Percentiles rank a stretch among this genome's conserved stretches.
Conservation (phyloP, 306 rosid genomes). For the Potentilla sterilis region DNA sequence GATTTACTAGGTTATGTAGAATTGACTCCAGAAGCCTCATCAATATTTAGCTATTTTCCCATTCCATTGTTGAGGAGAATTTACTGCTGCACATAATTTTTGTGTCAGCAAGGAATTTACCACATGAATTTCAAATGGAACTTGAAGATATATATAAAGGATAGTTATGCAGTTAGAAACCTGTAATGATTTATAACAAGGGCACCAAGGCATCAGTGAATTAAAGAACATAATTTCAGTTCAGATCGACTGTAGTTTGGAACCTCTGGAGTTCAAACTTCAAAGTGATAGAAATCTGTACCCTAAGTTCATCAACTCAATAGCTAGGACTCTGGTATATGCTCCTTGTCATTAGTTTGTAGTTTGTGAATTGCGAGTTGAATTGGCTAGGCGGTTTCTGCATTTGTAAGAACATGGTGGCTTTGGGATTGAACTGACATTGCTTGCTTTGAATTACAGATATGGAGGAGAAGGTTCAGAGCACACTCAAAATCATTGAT, state of each 20-base stretch:
- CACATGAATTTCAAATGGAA: not conserved
- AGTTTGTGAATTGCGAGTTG: not conserved
- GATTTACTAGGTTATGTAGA: not conserved
- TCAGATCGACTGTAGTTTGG: too few relatives aligned
- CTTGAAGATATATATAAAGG: not conserved
- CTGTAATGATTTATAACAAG: not conserved
- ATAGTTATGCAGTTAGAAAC: not conserved
- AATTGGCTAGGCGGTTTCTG: not conserved
- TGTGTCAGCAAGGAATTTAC: not conserved
- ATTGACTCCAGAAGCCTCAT: not conserved
- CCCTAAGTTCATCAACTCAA: not conserved
- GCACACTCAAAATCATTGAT: conserved; percentile 62
- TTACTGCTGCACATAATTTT: not conserved
- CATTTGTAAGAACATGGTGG: not conserved
- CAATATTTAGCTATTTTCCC: not conserved
- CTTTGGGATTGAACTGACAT: not conserved
- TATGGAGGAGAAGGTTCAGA: conserved; percentile 74
- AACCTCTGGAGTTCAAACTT: not conserved
- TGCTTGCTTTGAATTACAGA: conserved; percentile 39
- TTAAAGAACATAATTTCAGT: not conserved
- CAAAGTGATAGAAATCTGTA: not conserved
- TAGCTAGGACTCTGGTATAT: not conserved
- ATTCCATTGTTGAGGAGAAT: not conserved
- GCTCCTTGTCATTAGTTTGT: not conserved
- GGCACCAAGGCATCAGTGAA: not conserved